Evolutionary conservation across 805 yeast species (phyloP).

Genomic region (Lachancea thermotolerans): DNA sequence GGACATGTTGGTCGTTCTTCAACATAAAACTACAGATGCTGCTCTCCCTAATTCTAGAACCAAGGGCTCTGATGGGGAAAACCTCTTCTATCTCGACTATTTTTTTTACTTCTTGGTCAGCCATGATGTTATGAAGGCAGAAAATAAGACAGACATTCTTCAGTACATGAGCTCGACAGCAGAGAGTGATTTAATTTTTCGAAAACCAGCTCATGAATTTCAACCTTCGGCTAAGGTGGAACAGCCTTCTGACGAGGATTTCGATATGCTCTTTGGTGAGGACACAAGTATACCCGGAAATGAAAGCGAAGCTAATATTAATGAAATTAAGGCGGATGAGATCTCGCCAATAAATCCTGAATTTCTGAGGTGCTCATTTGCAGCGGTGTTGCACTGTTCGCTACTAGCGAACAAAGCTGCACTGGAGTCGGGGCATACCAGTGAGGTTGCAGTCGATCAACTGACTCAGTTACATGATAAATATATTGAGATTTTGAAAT

Average conservation of each 20-base stretch:
- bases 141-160: slow-evolving; percentile 20
- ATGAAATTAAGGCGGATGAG: slow-evolving; percentile 8
- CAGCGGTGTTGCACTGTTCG: slow-evolving; percentile 19
- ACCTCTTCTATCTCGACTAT: slow-evolving; percentile 25
- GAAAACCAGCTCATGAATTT: slow-evolving; percentile 6
- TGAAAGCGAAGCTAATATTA: slow-evolving; percentile 8
- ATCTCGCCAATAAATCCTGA: slow-evolving; percentile 5
- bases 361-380: slow-evolving; percentile 21
- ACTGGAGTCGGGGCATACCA: slow-evolving; percentile 9
- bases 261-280: slow-evolving; percentile 33
- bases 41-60: slow-evolving; percentile 22
- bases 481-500: slow-evolving; percentile 6
- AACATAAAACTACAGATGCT: slow-evolving; percentile 21
- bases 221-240: slow-evolving; percentile 10
- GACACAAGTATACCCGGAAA: slow-evolving; percentile 25
- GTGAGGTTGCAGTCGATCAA: slow-evolving; percentile 17
- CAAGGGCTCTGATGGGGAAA: slow-evolving; percentile 18
- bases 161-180: slow-evolving; percentile 16
- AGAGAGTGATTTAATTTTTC: slow-evolving; percentile 1
- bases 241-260: slow-evolving; percentile 28
- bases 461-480: slow-evolving; percentile 6
- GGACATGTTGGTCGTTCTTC: slow-evolving; percentile 24
- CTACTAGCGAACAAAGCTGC: slow-evolving; percentile 15
- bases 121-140: slow-evolving; percentile 22
- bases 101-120: slow-evolving; percentile 28